Percentiles rank a stretch among this genome's conserved stretches.
Evolutionary conservation across 2,329 filamentous ascomycete genomes (phyloP).

Genomic region (Gaeumannomyces tritici): DNA sequence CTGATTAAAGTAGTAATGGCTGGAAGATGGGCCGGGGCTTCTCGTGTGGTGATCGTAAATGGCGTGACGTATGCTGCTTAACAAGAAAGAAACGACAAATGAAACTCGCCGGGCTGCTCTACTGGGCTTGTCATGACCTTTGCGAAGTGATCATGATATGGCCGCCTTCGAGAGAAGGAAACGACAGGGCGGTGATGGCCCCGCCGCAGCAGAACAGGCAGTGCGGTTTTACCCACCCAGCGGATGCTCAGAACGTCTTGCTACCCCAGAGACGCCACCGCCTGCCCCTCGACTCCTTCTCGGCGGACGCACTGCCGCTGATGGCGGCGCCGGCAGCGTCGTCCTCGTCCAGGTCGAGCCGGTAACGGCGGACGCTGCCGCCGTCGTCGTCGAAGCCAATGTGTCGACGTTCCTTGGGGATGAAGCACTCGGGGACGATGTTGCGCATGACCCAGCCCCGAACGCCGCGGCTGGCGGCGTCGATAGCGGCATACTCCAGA

Average conservation of each 20-base stretch:
- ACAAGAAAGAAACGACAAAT: not conserved
- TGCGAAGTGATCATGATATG: not conserved
- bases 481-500: slow-evolving; percentile 58
- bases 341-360: slow-evolving; percentile 45
- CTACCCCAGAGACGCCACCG: slow-evolving; percentile 2
- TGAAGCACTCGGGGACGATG: slow-evolving; percentile 51
- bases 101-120: not conserved
- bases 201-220: not conserved
- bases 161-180: not conserved
- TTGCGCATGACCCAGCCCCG: slow-evolving; percentile 49
- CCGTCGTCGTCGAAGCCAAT: slow-evolving; percentile 51
- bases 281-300: slow-evolving; percentile 10
- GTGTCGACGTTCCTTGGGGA: slow-evolving; percentile 37
- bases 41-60: slow-evolving; percentile 1
- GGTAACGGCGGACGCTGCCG: slow-evolving; percentile 53
- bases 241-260: not conserved
- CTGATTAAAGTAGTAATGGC: not conserved
- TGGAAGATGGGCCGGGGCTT: not conserved
- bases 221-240: not conserved
- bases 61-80: not conserved
- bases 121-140: not conserved
- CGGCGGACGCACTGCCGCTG: slow-evolving; percentile 10
- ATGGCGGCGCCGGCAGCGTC: slow-evolving; percentile 11
- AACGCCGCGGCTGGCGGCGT: slow-evolving; percentile 49
- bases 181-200: not conserved